Evolutionary conservation across 768 basidiomycete species (phyloP).

Genomic region (Pleurotus tuoliensis): DNA sequence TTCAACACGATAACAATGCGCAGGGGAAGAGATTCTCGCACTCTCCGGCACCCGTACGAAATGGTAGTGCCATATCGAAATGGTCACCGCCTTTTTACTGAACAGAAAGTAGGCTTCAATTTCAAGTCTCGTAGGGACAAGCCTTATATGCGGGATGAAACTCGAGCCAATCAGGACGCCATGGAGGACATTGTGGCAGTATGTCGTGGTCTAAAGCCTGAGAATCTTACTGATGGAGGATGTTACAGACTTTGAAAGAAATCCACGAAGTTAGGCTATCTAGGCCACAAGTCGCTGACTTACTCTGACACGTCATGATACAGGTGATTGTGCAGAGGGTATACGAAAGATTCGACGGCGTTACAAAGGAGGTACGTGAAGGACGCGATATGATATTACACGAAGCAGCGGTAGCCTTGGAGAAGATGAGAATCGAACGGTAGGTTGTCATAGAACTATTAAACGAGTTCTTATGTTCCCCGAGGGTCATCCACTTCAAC

Average conservation of each 20-base stretch:
- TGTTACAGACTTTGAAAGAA: slow-evolving; percentile 41
- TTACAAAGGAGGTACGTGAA: slow-evolving; percentile 40
- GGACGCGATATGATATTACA: slow-evolving; percentile 44
- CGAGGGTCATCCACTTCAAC: slow-evolving; percentile 50
- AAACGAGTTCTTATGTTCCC: not conserved
- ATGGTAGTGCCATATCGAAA: not conserved
- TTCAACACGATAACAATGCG: not conserved
- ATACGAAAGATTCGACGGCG: slow-evolving; percentile 40
- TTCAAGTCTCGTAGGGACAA: not conserved
- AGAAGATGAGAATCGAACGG: slow-evolving; percentile 42
- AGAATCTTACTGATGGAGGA: not conserved
- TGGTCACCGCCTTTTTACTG: not conserved
- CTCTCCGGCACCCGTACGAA: not conserved
- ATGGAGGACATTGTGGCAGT: slow-evolving; percentile 40
- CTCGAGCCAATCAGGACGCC: not conserved
- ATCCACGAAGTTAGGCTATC: slow-evolving; percentile 38
- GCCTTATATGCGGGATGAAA: not conserved
- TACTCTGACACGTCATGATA: too few species aligned
- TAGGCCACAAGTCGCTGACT: too few species aligned
- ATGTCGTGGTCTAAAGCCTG: slow-evolving; percentile 9
- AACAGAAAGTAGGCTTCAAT: too few species aligned
- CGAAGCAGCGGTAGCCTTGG: slow-evolving; percentile 39
- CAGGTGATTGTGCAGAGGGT: slow-evolving; percentile 50
- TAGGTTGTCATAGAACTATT: slow-evolving; percentile 16
- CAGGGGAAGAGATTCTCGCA: not conserved